phyloP scores from a whole-genome alignment of 495 filamentous ascomycete species.

The Penicillium chermesinum region DNA sequence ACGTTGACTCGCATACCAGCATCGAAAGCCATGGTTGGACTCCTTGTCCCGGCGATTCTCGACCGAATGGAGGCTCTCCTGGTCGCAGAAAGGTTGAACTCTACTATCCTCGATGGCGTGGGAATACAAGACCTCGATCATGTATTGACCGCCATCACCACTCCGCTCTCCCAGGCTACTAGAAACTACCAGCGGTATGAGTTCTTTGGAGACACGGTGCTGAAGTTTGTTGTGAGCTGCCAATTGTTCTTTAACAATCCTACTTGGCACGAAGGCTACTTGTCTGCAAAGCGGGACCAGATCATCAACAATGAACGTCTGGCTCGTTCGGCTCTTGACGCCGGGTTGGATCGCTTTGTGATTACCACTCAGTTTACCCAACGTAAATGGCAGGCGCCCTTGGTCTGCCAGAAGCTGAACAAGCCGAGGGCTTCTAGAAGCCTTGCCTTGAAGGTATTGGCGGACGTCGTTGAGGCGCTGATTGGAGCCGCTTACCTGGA shows the following conservation, averaged over 20 bases:
- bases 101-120: slow-evolving; percentile 53
- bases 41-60: slow-evolving; percentile 70
- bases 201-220: slow-evolving; percentile 78
- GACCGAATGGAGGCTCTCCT: slow-evolving; percentile 63
- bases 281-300: slow-evolving; percentile 62
- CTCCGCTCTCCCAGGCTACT: slow-evolving; percentile 54
- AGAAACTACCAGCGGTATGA: slow-evolving; percentile 82
- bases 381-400: slow-evolving; percentile 64
- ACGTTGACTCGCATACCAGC: slow-evolving; percentile 55
- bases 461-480: slow-evolving; percentile 84
- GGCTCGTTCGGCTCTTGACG: slow-evolving; percentile 54
- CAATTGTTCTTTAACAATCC: slow-evolving; percentile 61
- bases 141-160: slow-evolving; percentile 67
- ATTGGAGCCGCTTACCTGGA: slow-evolving; percentile 74
- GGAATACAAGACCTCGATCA: slow-evolving; percentile 50
- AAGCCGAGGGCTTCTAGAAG: slow-evolving; percentile 21
- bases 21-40: slow-evolving; percentile 57
- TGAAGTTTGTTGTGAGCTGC: slow-evolving; percentile 69
- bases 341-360: slow-evolving; percentile 69
- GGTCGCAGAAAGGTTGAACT: slow-evolving; percentile 58
- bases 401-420: slow-evolving; percentile 43
- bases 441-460: slow-evolving; percentile 73
- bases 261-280: slow-evolving; percentile 72
- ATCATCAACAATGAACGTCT: slow-evolving; percentile 71
- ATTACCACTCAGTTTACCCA: slow-evolving; percentile 62